Base-by-base conservation (phyloP, 2,329 filamentous ascomycete species). In the Colletotrichum musicola region DNA sequence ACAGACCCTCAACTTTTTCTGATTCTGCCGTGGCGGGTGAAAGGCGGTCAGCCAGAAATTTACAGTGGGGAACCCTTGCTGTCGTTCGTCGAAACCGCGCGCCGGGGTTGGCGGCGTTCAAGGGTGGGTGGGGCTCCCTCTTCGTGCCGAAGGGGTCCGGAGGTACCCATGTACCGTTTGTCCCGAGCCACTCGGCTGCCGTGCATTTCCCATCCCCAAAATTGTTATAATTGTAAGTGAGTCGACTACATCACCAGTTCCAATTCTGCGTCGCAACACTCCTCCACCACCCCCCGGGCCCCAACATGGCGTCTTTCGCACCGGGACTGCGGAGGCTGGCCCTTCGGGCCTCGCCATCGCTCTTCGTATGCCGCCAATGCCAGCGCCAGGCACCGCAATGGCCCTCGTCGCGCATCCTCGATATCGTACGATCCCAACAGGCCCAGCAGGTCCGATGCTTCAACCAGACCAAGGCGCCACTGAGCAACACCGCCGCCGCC, bases 331-430 rank as follows among this genome's bases (percentile, higher is more conserved):
- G 82, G 69, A 80, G 82, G 73, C 72, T 80, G 50, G 77, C 80
- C 71, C 71, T 83, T 25, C 79, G 77, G 72, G 75, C 80, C 20
- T 77, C 83, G 38, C 74, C 77, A 30, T 76, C 80, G 38, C 78
- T 81, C 64, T 81, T 85, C 61, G 74, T 82, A 74, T 86, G 84
- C 77, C 83, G 83, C 71, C 85, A 86, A 81, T 87, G 84, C 76
- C 81, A 79, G 69, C 71, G 73, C 30, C 75, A 75, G 22, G 73
- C 75, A 55, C 72, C 74, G n/a, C 71, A 66, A 47, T 66, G 71
- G 69, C 60, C 74, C 72, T 73, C 81, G 51, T 82, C 80, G 20
- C 78, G 75, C 51, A 80, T 84, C 71, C 75, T 84, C 69, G 79
- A 79, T 64, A 74, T 76, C 71, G 73, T 81, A 75, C 81, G 80